phyloP scores from a whole-genome alignment of 2,329 filamentous ascomycete genomes.

The Aurifilum marmelostoma region DNA sequence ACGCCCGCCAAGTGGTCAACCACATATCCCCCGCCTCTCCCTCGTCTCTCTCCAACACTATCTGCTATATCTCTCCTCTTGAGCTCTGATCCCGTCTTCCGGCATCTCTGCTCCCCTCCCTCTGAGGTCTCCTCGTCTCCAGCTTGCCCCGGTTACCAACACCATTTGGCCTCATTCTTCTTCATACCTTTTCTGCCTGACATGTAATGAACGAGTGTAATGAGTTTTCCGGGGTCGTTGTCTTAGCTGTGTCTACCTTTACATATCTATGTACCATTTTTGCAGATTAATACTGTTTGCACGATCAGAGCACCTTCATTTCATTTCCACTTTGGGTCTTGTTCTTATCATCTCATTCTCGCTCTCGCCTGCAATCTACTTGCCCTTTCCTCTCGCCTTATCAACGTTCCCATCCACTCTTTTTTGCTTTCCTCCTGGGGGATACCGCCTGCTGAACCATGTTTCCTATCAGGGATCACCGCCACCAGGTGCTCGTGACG shows the following conservation, averaged over 20 bases:
- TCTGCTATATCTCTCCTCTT: constrained; percentile 18
- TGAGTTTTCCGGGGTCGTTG: constrained; percentile 43
- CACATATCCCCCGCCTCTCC: background rate
- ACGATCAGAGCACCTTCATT: constrained; percentile 30
- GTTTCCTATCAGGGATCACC: constrained; percentile 29
- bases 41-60: constrained; percentile 12
- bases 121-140: constrained; percentile 3
- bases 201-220: constrained; percentile 37
- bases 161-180: constrained; percentile 31
- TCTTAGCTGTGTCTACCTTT: constrained; percentile 29
- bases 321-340: background rate
- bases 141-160: constrained; percentile 29
- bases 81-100: constrained; percentile 8
- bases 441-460: constrained; percentile 33
- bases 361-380: background rate
- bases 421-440: constrained; percentile 36
- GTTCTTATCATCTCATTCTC: background rate
- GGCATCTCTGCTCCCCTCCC: constrained; percentile 2
- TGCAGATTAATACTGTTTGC: constrained; percentile 32
- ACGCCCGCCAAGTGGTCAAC: constrained; percentile 22
- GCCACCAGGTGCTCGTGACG: constrained; percentile 39
- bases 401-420: constrained; percentile 35
- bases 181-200: constrained; percentile 27
- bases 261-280: constrained; percentile 35
- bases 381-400: constrained; percentile 23